A percentile compares a stretch with the other conserved stretches of the same genome.
These are phyloP conservation scores for Paramarasmius palmivorus DNA, from an alignment of 1,284 basidiomycete genomes.

Conservation along the genomic window DNA sequence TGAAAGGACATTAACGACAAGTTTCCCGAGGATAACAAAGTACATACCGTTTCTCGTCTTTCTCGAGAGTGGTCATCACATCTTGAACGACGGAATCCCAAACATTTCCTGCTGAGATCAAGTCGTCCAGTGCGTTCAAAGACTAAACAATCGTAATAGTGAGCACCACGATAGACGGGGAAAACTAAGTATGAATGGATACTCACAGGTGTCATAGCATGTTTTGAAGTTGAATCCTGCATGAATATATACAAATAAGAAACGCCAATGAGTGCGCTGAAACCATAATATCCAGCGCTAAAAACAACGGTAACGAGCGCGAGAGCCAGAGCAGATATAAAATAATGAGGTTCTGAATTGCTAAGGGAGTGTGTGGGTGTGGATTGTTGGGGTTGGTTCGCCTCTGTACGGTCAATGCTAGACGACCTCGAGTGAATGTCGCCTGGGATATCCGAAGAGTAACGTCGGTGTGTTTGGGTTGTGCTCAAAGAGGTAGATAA, in stretches of 20 bases:
- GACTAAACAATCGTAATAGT: constrained; percentile 40
- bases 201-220: constrained; percentile 58
- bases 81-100: constrained; percentile 76
- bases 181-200: neutral
- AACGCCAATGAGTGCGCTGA: constrained; percentile 41
- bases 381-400: constrained; percentile 15
- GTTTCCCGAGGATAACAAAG: constrained; percentile 10
- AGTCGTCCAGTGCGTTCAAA: constrained; percentile 59
- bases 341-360: constrained; percentile 34
- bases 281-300: constrained; percentile 46
- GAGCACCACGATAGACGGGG: constrained; percentile 1
- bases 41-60: constrained; percentile 63
- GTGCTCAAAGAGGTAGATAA: constrained; percentile 51
- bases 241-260: constrained; percentile 42
- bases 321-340: constrained; percentile 39
- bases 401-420: constrained; percentile 29
- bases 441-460: constrained; percentile 43
- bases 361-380: constrained; percentile 22
- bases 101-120: constrained; percentile 62
- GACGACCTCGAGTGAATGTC: constrained; percentile 36
- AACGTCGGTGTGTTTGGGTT: constrained; percentile 30
- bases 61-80: constrained; percentile 62
- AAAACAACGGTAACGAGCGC: constrained; percentile 44
- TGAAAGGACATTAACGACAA: constrained; percentile 15
- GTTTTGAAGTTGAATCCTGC: constrained; percentile 38